Conservation (phyloP, 805 yeast species). For the Nakazawaea wickerhamii region DNA sequence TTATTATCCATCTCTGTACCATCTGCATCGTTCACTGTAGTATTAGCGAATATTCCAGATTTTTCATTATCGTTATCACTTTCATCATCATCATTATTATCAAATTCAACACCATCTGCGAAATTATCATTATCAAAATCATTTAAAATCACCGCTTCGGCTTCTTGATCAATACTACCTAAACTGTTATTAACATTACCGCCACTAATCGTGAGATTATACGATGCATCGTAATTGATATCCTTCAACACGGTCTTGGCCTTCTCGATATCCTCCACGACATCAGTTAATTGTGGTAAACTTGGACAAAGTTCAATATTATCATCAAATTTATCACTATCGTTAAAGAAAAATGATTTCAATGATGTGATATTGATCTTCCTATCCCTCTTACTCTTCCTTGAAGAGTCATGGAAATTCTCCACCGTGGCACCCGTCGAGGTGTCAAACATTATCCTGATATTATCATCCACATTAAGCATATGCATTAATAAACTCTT, state of each 20-base stretch:
- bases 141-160: conserved; percentile 8
- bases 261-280: conserved; percentile 47
- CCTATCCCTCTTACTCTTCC: conserved; percentile 14
- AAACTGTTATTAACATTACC: conserved; percentile 3
- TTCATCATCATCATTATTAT: conserved; percentile 18
- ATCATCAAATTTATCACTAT: conserved; percentile 23
- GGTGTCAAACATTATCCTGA: conserved; percentile 66
- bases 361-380: conserved; percentile 7
- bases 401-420: conserved; percentile 15
- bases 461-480: conserved; percentile 44
- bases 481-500: conserved; percentile 63
- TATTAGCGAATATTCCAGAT: conserved; percentile 12
- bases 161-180: conserved; percentile 11
- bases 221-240: conserved; percentile 28
- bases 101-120: conserved; percentile 15
- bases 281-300: conserved; percentile 48
- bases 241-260: conserved; percentile 43
- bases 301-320: conserved; percentile 56
- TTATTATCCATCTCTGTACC: conserved; percentile 40
- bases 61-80: conserved; percentile 13
- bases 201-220: conserved; percentile 12
- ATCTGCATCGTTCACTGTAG: conserved; percentile 8
- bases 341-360: conserved; percentile 1
- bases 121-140: conserved; percentile 17
- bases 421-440: conserved; percentile 25